Base-by-base conservation (phyloP, 306 rosid species). In the Acacia melanoxylon region DNA sequence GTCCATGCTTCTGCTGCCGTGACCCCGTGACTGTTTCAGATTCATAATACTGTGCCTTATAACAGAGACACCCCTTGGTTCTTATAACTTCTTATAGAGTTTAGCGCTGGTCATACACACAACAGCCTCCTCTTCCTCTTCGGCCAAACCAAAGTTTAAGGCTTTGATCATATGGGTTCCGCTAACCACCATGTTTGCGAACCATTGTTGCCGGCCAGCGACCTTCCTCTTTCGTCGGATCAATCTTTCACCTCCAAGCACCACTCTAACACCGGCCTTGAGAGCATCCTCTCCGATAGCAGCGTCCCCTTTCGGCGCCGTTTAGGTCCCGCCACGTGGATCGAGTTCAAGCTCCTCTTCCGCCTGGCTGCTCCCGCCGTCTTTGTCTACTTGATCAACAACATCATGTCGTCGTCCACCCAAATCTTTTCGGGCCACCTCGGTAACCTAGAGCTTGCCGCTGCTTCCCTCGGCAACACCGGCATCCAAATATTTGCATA, bases 371-470 rank as follows among this genome's bases (percentile, higher is more conserved):
- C 92, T 1, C 97, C 97, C 0, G 90, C 94, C 0, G 85, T 92
- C 0, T 0, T 87, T 1, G 92, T 89, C 6, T 92, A 90, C 74
- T 49, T 85, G 63, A 85, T 89, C 88, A 92, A 90, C 76, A 86
- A 86, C 25, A 40, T 92, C 70, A 90, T 90, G 97, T 87, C 92
- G 67, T 86, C 89, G 94, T 89, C 92, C 77, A 85, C 97, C 4
- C 94, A 90, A 78, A 89, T 92, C 74, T 83, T 92, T 73, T 82
- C 88, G 75, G 94, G 94, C 77, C 97, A 87, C 84, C 97, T 92
- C 14, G 97, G 97, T 7, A 92, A 83, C 59, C 91, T 92, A 3
- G 92, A 92, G 46, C 92, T 90, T 5, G 97, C 97, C 2, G 97
- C 97, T 0, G 81, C 97, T 6, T 92, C 97, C 27, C 92, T 92